phyloP scores from a whole-genome alignment of 2,329 filamentous ascomycete genomes.

The Colletotrichum zoysiae region DNA sequence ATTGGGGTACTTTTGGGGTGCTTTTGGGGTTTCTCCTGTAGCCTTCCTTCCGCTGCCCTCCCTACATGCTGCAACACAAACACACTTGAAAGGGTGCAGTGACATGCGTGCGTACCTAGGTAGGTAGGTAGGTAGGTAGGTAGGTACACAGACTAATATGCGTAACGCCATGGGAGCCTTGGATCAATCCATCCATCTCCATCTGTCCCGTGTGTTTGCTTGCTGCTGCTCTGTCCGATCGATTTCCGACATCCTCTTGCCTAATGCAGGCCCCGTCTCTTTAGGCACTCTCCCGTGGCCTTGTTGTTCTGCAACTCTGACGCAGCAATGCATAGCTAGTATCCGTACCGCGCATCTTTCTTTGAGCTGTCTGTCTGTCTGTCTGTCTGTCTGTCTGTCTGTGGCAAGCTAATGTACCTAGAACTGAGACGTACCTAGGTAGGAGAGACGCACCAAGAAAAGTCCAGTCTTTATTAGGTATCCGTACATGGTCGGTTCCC shows the following conservation, averaged over 20 bases:
- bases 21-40: constrained; percentile 24
- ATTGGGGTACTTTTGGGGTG: background rate
- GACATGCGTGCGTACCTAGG: too few species aligned
- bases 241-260: too few species aligned
- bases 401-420: background rate
- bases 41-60: constrained; percentile 22
- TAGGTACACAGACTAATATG: too few species aligned
- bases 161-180: background rate
- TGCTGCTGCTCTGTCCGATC: background rate
- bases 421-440: background rate
- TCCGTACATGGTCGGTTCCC: background rate
- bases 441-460: background rate
- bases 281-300: background rate
- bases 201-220: background rate
- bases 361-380: background rate
- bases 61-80: background rate
- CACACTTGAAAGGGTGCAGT: background rate
- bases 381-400: background rate
- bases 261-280: background rate
- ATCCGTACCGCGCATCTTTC: too few species aligned
- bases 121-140: too few species aligned
- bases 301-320: background rate
- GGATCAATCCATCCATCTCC: background rate
- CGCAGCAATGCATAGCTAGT: background rate
- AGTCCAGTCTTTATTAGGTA: too few species aligned